Conservation (phyloP, 305 asterid genomes). For the Rubia occidens region DNA sequence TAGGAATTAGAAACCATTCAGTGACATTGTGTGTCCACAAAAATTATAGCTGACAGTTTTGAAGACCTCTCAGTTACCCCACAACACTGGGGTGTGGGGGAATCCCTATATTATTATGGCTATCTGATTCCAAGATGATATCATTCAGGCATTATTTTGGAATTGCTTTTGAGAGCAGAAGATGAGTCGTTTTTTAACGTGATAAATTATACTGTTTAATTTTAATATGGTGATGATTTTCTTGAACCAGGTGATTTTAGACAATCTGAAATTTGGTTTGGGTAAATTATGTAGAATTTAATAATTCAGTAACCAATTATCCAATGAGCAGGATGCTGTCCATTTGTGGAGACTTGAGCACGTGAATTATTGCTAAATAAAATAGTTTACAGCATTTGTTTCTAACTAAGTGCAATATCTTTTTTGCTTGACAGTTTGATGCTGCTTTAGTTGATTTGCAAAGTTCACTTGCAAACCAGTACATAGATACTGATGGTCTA, state of each 20-base stretch:
- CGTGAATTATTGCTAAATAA: neutral
- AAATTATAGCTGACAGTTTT: neutral
- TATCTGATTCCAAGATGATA: neutral
- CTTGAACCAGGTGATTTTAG: neutral
- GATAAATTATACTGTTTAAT: neutral
- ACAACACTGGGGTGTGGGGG: too few relatives aligned
- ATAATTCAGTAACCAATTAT: neutral
- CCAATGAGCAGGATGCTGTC: neutral
- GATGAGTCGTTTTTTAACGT: neutral
- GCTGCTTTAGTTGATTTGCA: conserved; percentile 40
- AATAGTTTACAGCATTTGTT: neutral
- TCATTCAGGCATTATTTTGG: neutral
- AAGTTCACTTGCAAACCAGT: conserved; percentile 24
- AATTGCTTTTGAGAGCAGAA: neutral
- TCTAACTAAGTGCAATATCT: conserved; percentile 3
- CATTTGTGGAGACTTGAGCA: neutral
- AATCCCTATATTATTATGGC: neutral
- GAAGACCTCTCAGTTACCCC: neutral
- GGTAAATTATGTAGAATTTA: neutral
- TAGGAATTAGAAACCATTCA: neutral
- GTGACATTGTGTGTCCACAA: neutral
- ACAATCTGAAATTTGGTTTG: neutral
- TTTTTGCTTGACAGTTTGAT: conserved; percentile 41
- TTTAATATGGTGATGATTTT: neutral
- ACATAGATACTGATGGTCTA: conserved; percentile 26